phyloP scores from a whole-genome alignment of 1,284 basidiomycete genomes.

The Flammula alnicola region DNA sequence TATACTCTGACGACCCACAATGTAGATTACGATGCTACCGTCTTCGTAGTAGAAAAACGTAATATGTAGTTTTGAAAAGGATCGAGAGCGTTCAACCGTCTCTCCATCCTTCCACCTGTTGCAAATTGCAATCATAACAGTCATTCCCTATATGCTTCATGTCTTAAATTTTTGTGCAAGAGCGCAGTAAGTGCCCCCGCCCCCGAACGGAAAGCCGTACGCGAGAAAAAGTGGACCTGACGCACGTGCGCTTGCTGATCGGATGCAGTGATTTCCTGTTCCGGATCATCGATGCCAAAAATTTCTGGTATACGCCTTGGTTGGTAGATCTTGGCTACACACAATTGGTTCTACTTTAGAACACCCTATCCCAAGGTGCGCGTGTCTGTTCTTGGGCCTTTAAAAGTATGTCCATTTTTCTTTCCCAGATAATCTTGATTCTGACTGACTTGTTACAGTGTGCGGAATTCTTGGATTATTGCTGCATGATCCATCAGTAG shows the following conservation, averaged over 20 bases:
- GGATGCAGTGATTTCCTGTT: slow-evolving; percentile 13
- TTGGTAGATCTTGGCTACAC: no score
- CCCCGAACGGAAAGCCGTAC: no score
- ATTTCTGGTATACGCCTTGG: slow-evolving; percentile 15
- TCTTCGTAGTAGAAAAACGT: slow-evolving; percentile 32
- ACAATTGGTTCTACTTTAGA: slow-evolving; percentile 6
- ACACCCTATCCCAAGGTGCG: slow-evolving; percentile 8
- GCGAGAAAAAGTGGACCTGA: no score
- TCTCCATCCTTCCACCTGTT: slow-evolving; percentile 23
- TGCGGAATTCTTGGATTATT: slow-evolving; percentile 90
- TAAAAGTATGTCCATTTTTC: slow-evolving; percentile 15
- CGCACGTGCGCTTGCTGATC: slow-evolving; percentile 13
- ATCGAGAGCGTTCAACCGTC: slow-evolving; percentile 77
- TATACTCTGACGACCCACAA: slow-evolving; percentile 30
- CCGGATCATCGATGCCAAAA: slow-evolving; percentile 27
- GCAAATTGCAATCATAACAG: slow-evolving; percentile 13
- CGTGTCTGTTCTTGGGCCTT: slow-evolving; percentile 10
- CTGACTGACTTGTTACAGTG: slow-evolving; percentile 50
- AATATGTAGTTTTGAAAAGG: slow-evolving; percentile 41
- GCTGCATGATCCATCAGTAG: slow-evolving; percentile 74
- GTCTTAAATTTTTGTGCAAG: no score
- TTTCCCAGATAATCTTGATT: background rate
- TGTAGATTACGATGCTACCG: slow-evolving; percentile 38
- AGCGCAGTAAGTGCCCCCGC: no score
- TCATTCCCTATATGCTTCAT: no score